Conservation (phyloP, 306 rosid species). For the Cicer arietinum region DNA sequence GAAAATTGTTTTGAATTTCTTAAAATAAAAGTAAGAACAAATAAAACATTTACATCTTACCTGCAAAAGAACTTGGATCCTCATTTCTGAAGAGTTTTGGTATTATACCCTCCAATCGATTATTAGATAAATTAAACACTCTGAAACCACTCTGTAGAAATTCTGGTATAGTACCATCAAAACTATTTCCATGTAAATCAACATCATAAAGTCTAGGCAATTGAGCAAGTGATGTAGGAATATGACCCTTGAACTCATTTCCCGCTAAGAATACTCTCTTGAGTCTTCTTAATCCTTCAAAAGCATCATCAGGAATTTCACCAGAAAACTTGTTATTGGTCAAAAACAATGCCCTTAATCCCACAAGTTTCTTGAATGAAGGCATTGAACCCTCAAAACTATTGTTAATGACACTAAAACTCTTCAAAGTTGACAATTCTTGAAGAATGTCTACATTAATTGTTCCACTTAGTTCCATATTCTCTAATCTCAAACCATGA, state of each 20-base stretch:
- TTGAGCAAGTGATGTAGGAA: constrained; percentile 67
- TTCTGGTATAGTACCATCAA: constrained; percentile 66
- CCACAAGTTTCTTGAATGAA: constrained; percentile 50
- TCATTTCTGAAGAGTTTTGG: constrained; percentile 48
- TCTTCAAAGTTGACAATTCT: constrained; percentile 47
- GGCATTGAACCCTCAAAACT: constrained; percentile 69
- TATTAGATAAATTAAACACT: constrained; percentile 57
- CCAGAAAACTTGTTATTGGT: constrained; percentile 66
- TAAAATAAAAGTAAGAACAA: neutral
- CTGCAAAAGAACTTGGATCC: constrained; percentile 48
- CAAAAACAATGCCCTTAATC: constrained; percentile 57
- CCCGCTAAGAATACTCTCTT: constrained; percentile 59
- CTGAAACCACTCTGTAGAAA: constrained; percentile 53
- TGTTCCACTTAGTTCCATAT: constrained; percentile 66
- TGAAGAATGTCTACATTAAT: constrained; percentile 54
- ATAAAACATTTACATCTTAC: constrained; percentile 41
- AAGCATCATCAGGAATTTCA: constrained; percentile 55
- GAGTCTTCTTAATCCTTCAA: constrained; percentile 59
- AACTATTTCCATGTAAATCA: constrained; percentile 62
- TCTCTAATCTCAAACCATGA: constrained; percentile 56
- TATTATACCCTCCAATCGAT: constrained; percentile 64
- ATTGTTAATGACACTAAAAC: constrained; percentile 67
- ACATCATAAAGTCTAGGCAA: constrained; percentile 64
- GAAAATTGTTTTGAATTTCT: neutral
- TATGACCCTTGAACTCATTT: constrained; percentile 60